Percentiles rank a stretch among this genome's conserved stretches.
Conservation (phyloP, 208 protist species). For the Angomonas deanei region DNA sequence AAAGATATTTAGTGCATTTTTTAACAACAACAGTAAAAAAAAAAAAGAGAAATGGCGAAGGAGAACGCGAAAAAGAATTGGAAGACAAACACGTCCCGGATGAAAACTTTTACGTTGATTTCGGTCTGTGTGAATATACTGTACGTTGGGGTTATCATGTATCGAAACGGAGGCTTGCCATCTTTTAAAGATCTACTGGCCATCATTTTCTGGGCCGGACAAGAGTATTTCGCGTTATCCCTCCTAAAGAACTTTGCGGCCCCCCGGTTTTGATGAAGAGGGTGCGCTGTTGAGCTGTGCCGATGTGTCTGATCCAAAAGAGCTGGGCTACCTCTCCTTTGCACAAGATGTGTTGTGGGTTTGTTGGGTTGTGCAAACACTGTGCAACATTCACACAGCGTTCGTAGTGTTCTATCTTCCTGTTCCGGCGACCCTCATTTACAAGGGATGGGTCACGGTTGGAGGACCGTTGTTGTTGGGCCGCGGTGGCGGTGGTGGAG, state of each 20-base stretch:
- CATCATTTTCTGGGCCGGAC: constrained; percentile 70
- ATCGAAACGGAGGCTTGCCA: constrained; percentile 53
- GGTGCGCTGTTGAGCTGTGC: constrained; percentile 70
- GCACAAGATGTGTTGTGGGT: constrained; percentile 87
- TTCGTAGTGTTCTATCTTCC: constrained; percentile 84
- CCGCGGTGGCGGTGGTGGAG: constrained; percentile 16
- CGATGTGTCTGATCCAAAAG: constrained; percentile 67
- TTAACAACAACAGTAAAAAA: background rate
- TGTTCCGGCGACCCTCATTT: constrained; percentile 67
- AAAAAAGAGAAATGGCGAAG: constrained; percentile 60
- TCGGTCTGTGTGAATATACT: constrained; percentile 57
- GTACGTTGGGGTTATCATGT: constrained; percentile 49
- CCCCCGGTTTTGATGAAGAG: constrained; percentile 29
- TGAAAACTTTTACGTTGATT: constrained; percentile 64
- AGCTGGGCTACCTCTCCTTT: constrained; percentile 75
- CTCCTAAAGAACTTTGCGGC: constrained; percentile 49
- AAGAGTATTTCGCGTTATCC: constrained; percentile 60
- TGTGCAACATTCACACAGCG: constrained; percentile 62
- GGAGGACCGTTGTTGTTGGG: constrained; percentile 25
- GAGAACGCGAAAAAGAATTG: constrained; percentile 84
- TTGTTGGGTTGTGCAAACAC: constrained; percentile 79
- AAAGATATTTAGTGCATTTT: too few relatives aligned
- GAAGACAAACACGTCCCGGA: constrained; percentile 55
- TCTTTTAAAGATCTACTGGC: constrained; percentile 42
- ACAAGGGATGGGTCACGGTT: constrained; percentile 56